phyloP scores from a whole-genome alignment of 208 protist species.

The Lotmaria passim region DNA sequence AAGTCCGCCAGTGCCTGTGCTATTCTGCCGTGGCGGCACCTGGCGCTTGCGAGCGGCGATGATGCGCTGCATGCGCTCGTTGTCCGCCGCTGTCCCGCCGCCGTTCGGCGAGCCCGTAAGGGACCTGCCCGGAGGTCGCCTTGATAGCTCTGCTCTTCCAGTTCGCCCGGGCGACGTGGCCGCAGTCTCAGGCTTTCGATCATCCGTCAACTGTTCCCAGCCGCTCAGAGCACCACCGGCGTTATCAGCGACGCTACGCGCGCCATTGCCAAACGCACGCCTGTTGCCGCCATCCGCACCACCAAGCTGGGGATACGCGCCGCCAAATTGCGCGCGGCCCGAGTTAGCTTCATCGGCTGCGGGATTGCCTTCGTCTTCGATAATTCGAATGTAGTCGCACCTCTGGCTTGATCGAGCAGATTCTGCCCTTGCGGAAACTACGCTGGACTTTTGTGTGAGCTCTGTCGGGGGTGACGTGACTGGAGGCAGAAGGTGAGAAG shows the following conservation, averaged over 20 bases:
- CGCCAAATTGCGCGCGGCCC: conserved; percentile 1
- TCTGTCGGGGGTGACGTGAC: neutral
- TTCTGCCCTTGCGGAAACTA: neutral
- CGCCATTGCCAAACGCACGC: neutral
- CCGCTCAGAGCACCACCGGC: conserved; percentile 25
- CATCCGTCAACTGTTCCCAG: conserved; percentile 29
- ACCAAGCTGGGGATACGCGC: conserved; percentile 9
- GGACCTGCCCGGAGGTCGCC: conserved; percentile 12
- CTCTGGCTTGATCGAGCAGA: neutral
- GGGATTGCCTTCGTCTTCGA: conserved; percentile 22
- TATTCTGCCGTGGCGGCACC: conserved; percentile 18
- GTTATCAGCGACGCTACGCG: conserved; percentile 1
- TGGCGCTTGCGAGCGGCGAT: conserved; percentile 42
- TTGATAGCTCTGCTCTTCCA: conserved; percentile 11
- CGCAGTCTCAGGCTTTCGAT: conserved; percentile 1
- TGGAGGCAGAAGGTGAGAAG: conserved; percentile 1
- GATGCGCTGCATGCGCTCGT: conserved; percentile 43
- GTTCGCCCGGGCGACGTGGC: conserved; percentile 3
- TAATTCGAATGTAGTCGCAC: conserved; percentile 37
- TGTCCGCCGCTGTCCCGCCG: conserved; percentile 21
- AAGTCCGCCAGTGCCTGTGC: conserved; percentile 11
- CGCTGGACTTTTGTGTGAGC: neutral
- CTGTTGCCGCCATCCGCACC: neutral
- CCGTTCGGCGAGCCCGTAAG: neutral
- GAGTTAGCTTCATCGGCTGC: neutral